phyloP scores from a whole-genome alignment of 2,329 filamentous ascomycete genomes.

The Verticillium isaacii region DNA sequence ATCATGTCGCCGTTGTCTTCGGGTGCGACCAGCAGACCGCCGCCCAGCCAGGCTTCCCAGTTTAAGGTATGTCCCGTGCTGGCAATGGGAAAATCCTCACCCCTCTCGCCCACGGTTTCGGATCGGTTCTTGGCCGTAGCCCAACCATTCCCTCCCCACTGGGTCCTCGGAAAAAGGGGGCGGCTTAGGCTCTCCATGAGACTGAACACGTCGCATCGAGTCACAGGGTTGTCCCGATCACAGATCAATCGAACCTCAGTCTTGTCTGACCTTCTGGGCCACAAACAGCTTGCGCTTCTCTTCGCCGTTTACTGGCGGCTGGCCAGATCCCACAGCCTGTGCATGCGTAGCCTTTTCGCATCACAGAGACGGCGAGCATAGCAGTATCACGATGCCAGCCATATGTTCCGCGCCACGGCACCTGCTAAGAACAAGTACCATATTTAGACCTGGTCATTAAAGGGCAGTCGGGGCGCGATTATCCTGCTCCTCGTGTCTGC shows the following conservation, averaged over 20 bases:
- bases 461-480: background rate
- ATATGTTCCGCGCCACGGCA: background rate
- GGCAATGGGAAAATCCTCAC: background rate
- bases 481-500: background rate
- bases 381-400: background rate
- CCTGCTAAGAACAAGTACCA: no score
- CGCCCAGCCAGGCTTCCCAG: background rate
- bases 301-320: background rate
- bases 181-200: background rate
- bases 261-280: background rate
- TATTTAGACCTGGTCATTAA: background rate
- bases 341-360: no score
- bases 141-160: background rate
- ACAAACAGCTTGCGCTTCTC: background rate
- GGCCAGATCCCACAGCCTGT: no score
- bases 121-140: background rate
- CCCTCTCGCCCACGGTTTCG: background rate
- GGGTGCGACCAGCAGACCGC: background rate
- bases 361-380: no score
- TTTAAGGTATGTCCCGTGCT: background rate
- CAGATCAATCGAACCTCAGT: background rate
- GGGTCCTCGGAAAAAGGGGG: background rate
- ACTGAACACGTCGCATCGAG: background rate
- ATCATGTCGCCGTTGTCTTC: background rate
- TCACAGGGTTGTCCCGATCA: background rate